Base-by-base conservation (phyloP, 2,329 filamentous ascomycete species). In the Neurospora sp. region DNA sequence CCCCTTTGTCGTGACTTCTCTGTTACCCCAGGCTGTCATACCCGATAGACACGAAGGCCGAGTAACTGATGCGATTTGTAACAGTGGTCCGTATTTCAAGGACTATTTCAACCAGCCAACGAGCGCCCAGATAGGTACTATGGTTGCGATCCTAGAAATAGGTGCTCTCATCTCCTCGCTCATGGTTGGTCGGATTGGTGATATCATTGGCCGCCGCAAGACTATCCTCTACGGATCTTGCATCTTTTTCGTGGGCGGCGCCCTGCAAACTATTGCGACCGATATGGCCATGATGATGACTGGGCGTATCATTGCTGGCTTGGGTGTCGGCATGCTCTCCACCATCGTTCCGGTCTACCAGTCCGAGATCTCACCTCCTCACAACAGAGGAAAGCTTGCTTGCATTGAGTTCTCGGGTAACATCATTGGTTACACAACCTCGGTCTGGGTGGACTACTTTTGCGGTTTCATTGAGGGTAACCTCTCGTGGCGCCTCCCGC, bases 381-480 rank as follows among this genome's bases (percentile, higher is more conserved):
- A 99, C 78, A 98, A 97, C 80, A 88, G 96, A 76, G 96, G 96
- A 73, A 96, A 96, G 81, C 86, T 99, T 72, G 96, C 95, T 33
- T 98, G 96, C 80, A 98, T 99, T 74, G 96, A 99, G 80, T 99
- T 98, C 78, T 95, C 95, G 0, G 96, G 96, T 69, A 99, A 99
- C 81, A 97, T 99, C 73, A 90, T 92, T 72, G 96, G 96, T 39
- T 99, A 99, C 79, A 91, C 95, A 69, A 93, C 93, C 68, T 98
- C 95, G 75, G 95, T 98, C 28, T 99, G 96, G 96, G 95, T 98
- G 37, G 96, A 99, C 80, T 99, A 98, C 81, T 95, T 96, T 76
- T 97, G 94, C 81, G 96, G 92, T 70, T 97, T 86, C 78, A 98
- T 99, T 77, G 81, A 92, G 72, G 92, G 85, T 76, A 84, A 98